phyloP scores from a whole-genome alignment of 768 basidiomycete genomes.

The Neoboletus magnificus region DNA sequence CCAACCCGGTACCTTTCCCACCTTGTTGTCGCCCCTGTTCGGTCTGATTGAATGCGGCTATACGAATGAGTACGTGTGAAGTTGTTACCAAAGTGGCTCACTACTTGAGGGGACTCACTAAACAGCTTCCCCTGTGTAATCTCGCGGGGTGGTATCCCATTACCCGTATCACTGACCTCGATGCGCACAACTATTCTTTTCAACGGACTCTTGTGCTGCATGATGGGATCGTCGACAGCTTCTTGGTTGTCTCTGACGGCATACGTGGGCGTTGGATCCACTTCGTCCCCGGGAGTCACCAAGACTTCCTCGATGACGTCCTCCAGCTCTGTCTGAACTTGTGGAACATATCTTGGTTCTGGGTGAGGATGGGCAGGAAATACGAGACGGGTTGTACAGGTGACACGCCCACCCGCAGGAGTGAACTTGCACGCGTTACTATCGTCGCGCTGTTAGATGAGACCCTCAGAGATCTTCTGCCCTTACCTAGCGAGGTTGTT shows the following conservation, averaged over 20 bases:
- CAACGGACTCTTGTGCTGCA: constrained; percentile 23
- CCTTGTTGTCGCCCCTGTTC: constrained; percentile 74
- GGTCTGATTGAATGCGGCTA: constrained; percentile 76
- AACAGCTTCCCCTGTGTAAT: constrained; percentile 70
- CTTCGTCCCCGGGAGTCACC: constrained; percentile 33
- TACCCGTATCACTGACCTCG: constrained; percentile 76
- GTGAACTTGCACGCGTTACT: constrained; percentile 85
- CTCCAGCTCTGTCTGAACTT: constrained; percentile 2
- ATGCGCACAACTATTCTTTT: constrained; percentile 80
- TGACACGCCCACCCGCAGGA: constrained; percentile 61
- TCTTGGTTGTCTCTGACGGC: background rate
- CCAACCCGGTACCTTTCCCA: constrained; percentile 71
- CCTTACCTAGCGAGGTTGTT: constrained; percentile 76
- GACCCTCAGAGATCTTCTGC: background rate
- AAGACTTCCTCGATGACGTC: constrained; percentile 25
- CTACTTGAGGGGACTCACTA: constrained; percentile 43
- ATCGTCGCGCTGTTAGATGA: background rate
- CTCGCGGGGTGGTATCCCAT: constrained; percentile 60
- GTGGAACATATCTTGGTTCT: constrained; percentile 5
- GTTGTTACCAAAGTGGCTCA: background rate
- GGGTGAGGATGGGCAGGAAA: constrained; percentile 24
- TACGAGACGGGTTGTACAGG: constrained; percentile 63
- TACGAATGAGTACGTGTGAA: constrained; percentile 2
- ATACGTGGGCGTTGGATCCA: constrained; percentile 15
- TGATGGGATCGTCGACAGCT: background rate